phyloP scores from a whole-genome alignment of 345 rosid genomes.

The Toxicodendron radicans region DNA sequence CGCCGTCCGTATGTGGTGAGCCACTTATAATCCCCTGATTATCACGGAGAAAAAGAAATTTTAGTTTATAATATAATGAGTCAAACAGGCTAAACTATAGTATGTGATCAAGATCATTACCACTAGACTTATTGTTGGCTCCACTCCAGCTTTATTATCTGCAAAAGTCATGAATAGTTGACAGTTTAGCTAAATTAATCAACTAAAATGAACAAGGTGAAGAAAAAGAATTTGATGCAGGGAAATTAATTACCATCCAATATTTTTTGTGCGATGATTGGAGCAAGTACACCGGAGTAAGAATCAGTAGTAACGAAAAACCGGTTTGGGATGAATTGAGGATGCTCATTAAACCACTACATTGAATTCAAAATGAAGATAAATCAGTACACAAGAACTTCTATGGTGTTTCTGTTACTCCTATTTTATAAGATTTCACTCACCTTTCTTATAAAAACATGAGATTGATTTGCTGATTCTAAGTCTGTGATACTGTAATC shows the following conservation, averaged over 20 bases:
- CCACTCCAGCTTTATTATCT: not conserved
- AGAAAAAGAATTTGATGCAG: not conserved
- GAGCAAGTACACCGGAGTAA: slow-evolving; percentile 21
- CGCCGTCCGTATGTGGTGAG: not conserved
- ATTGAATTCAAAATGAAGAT: not conserved
- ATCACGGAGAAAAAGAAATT: not conserved
- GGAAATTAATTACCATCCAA: slow-evolving; percentile 19
- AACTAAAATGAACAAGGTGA: not conserved
- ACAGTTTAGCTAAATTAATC: not conserved
- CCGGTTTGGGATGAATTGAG: slow-evolving; percentile 10
- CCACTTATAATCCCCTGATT: not conserved
- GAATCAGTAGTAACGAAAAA: slow-evolving; percentile 23
- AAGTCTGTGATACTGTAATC: slow-evolving; percentile 14
- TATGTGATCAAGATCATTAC: not conserved
- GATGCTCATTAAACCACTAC: slow-evolving; percentile 28
- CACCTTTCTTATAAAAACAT: slow-evolving; percentile 21
- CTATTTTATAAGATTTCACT: not conserved
- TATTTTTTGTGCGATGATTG: slow-evolving; percentile 13
- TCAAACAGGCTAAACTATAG: not conserved
- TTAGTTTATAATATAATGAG: not conserved
- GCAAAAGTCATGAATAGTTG: not conserved
- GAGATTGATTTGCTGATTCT: not conserved
- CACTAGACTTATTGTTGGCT: not conserved
- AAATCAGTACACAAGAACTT: not conserved
- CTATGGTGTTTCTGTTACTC: not conserved